Base-by-base conservation (phyloP, 805 yeast genomes). In the Jamesozyma lodderae region DNA sequence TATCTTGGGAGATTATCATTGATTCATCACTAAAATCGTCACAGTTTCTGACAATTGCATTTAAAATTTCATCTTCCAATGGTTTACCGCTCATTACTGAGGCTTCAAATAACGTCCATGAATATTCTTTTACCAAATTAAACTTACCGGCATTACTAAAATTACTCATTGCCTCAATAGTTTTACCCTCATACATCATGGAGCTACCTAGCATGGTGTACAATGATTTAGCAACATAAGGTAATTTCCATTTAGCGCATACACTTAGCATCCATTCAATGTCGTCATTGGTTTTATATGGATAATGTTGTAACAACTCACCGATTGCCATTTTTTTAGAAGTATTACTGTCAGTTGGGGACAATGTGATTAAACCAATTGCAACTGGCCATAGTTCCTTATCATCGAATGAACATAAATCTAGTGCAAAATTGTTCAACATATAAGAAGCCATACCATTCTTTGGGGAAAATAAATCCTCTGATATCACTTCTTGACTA, bases 181-280 rank as follows among this genome's bases (percentile, higher is more conserved):
- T 49, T 42, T 68, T 67, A 15, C 81, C 83, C 35, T 73, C 75
- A 16, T 68, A 63, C 35, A 73, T 60, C 14, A 75, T 66, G 35
- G 66, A 64, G 27, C 62, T 59, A 6, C 77, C 80, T 38, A 70
- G 60, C 15, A 60, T 61, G 40, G 69, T 67, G 55, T 72, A 79
- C 3, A 82, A 63, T 23, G 68, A 64, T 41, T 68, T 68, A 0
- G 82, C 75, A 10, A 82, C 76, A 6, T 68, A 60, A n/a, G 75
- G 67, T 30, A 81, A 55, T 48, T 72, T 73, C 54, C 81, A 65
- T 47, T 78, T 70, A 10, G 87, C 82, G 62, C 90, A 81, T 4
- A 82, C 65, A 2, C 84, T 73, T 36, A 82, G 62, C 32, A 79
- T 72, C 90, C 90, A 82, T 56, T 82, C 92, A 43, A 80, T 67